These are phyloP conservation scores for Lepidium aucheri DNA, from an alignment of 345 rosid genomes.

Conservation along the genomic window DNA sequence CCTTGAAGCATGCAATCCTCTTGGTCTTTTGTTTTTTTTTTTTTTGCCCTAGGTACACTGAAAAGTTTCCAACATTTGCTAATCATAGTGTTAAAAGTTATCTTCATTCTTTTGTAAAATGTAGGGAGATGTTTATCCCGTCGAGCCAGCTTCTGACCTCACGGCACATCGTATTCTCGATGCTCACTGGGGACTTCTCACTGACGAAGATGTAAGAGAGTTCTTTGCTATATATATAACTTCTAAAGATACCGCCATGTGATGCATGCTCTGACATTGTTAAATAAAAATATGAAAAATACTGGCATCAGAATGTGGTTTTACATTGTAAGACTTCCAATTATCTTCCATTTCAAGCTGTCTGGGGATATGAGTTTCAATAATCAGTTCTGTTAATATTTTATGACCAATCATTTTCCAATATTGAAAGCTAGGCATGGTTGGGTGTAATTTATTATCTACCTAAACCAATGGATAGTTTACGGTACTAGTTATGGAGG, in stretches of 20 bases:
- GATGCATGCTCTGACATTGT: background rate
- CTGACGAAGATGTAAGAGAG: conserved; percentile 55
- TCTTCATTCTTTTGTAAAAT: background rate
- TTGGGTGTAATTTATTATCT: background rate
- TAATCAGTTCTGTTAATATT: background rate
- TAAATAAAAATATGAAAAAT: background rate
- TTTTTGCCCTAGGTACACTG: background rate
- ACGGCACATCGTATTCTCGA: conserved; percentile 53
- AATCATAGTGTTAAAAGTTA: background rate
- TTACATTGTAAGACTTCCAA: background rate
- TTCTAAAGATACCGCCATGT: background rate
- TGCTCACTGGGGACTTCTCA: conserved; percentile 84
- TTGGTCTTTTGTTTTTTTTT: background rate
- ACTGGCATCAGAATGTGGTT: conserved; percentile 2
- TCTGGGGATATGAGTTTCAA: background rate
- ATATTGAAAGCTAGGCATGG: background rate
- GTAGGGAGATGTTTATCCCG: conserved; percentile 85
- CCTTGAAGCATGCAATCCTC: conserved; percentile 3
- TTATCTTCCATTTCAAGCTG: background rate
- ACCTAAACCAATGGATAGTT: background rate
- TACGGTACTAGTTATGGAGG: background rate
- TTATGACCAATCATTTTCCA: background rate
- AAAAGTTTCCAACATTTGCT: background rate
- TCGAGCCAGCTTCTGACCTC: conserved; percentile 45
- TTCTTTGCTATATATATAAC: background rate